Evolutionary conservation across 208 protist genomes (phyloP).

Genomic region (Porcisia deanei): DNA sequence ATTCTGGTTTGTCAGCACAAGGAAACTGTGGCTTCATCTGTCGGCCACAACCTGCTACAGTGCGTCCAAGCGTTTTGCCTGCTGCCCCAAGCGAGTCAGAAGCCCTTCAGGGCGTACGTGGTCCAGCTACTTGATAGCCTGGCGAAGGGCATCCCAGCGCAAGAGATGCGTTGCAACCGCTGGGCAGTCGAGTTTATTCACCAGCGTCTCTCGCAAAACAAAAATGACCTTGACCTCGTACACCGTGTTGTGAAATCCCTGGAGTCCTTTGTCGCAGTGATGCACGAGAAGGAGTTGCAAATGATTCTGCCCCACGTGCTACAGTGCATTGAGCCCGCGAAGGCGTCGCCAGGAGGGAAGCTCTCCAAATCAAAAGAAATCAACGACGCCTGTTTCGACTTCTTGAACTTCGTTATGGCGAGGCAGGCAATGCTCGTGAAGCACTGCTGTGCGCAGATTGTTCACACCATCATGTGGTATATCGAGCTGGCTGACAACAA

Average conservation of each 20-base stretch:
- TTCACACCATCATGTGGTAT: conserved; percentile 89
- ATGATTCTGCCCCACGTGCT: conserved; percentile 87
- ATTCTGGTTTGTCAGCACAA: conserved; percentile 71
- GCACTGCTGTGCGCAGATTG: conserved; percentile 86
- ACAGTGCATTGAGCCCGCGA: conserved; percentile 86
- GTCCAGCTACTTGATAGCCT: conserved; percentile 87
- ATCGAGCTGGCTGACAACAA: conserved; percentile 78
- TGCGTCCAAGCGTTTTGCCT: conserved; percentile 77
- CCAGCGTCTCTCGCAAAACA: conserved; percentile 87
- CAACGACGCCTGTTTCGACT: conserved; percentile 87
- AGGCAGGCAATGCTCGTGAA: conserved; percentile 77
- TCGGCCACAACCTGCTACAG: conserved; percentile 69
- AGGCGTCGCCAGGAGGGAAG: conserved; percentile 32
- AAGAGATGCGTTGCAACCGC: conserved; percentile 87
- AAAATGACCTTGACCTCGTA: conserved; percentile 79
- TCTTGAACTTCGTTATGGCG: conserved; percentile 82
- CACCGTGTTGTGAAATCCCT: conserved; percentile 83
- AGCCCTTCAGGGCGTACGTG: conserved; percentile 78
- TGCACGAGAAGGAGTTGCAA: conserved; percentile 89
- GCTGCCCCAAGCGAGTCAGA: conserved; percentile 83
- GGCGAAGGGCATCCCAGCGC: conserved; percentile 66
- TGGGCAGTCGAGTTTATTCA: conserved; percentile 93
- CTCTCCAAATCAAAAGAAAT: conserved; percentile 74
- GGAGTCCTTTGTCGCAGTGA: conserved; percentile 82
- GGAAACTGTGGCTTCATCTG: conserved; percentile 62